Conservation (phyloP, 345 rosid genomes). For the Jatropha curcas region DNA sequence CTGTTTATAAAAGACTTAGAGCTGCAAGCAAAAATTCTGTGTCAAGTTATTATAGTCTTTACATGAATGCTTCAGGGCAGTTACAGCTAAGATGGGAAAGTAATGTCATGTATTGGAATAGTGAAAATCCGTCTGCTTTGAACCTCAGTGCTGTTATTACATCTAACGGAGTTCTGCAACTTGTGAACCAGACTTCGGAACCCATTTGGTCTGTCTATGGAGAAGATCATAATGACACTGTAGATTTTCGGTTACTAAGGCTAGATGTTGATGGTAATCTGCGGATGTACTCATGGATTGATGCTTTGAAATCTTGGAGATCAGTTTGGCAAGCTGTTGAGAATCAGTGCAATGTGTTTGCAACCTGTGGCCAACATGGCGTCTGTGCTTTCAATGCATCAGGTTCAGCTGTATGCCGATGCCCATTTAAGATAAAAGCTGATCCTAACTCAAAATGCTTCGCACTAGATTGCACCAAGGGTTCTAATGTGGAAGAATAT, state of each 20-base stretch:
- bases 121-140: constrained; percentile 35
- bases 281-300: constrained; percentile 72
- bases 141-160: constrained; percentile 61
- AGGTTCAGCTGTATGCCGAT: constrained; percentile 49
- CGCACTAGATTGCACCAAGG: constrained; percentile 42
- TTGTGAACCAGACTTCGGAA: constrained; percentile 34
- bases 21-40: constrained; percentile 54
- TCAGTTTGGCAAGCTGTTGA: constrained; percentile 90
- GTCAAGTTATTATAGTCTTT: constrained; percentile 75
- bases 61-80: constrained; percentile 51
- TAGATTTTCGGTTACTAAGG: constrained; percentile 63
- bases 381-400: constrained; percentile 58
- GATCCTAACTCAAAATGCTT: constrained; percentile 48
- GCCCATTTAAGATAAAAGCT: constrained; percentile 43
- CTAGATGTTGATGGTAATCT: constrained; percentile 79
- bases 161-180: constrained; percentile 58
- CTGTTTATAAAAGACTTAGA: constrained; percentile 46
- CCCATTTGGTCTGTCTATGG: constrained; percentile 65
- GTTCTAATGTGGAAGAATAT: constrained; percentile 43
- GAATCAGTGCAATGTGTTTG: constrained; percentile 81
- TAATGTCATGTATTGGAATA: constrained; percentile 55
- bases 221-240: constrained; percentile 66
- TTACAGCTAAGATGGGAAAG: constrained; percentile 75
- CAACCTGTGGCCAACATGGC: constrained; percentile 67
- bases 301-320: constrained; percentile 53